Evolutionary conservation across 192 early-diverging fungal species (phyloP), one percentile per base, ranked within the genome.

Genomic region (Umbelopsis sp.): DNA sequence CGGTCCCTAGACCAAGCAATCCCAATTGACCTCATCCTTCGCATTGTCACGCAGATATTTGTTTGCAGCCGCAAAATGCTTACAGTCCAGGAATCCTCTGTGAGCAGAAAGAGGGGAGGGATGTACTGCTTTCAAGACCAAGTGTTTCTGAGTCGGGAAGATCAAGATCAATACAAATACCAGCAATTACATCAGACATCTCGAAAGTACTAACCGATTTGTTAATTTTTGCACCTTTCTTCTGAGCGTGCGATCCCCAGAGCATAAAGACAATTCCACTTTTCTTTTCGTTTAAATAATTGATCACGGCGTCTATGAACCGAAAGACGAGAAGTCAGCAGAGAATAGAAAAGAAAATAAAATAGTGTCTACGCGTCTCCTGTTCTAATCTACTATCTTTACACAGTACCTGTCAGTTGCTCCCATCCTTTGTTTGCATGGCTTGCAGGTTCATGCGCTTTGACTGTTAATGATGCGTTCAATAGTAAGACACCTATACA

Each of bases 231-330:
- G 81, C 73, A 16, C 92, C 93, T 67, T 95, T 94, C 82, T 95
- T 95, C 77, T 95, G 93, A 25, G 95, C 95, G 74, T 91, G 89
- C 24, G 82, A 74, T 22, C 97, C 97, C 96, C 97, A 98, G 25
- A 98, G 85, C 80, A 98, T 89, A 82, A 98, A 98, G 50, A 98
- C 97, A 8, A 96, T 84, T 50, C 89, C 77, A 1, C 44, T 53
- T 3, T 80, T 77, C 36, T 86, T 78, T 7, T 84, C 77, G 73
- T 90, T 91, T 52, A 98, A 71, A 56, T 92, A 83, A 22, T 83
- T 71, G 43, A 98, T 84, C 22, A 96, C 90, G 0, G 90, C 85
- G 76, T 97, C 94, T 81, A 76, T 14, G 62, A 70, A 21, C 11
- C 4, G 3, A 41, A 3, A 41, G 36, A 32, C 26, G 17, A 66